Percentiles rank a stretch among this genome's conserved stretches.
Conservation (phyloP, 2,329 filamentous ascomycete species). For the Corynespora cassiicola region DNA sequence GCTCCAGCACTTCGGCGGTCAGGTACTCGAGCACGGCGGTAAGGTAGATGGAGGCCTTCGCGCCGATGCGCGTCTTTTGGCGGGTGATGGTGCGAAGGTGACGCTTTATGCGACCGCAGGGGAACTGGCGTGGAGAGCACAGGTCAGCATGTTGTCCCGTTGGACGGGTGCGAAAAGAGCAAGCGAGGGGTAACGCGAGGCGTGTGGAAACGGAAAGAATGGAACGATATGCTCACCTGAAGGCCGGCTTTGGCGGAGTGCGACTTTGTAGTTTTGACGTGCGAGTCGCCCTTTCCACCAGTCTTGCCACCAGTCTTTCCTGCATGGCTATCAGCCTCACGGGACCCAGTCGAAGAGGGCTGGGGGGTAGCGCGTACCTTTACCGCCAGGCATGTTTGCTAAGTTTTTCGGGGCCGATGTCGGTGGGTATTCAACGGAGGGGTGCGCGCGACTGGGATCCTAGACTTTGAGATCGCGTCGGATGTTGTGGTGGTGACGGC, state of each 20-base stretch:
- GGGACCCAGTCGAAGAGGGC: slow-evolving; percentile 23
- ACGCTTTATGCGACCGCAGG: slow-evolving; percentile 99
- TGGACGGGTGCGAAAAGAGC: slow-evolving; percentile 12
- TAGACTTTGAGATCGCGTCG: slow-evolving; percentile 24
- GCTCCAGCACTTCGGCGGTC: slow-evolving; percentile 95
- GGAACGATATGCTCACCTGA: slow-evolving; percentile 73
- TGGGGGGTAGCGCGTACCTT: slow-evolving; percentile 73
- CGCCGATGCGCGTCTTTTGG: slow-evolving; percentile 99
- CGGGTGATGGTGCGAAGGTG: slow-evolving; percentile 99
- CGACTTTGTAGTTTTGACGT: slow-evolving; percentile 89
- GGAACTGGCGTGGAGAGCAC: slow-evolving; percentile 70
- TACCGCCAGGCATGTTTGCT: slow-evolving; percentile 77
- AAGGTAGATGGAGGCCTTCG: slow-evolving; percentile 97
- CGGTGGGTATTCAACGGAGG: slow-evolving; percentile 33
- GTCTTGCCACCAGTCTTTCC: slow-evolving; percentile 81
- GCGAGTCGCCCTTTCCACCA: slow-evolving; percentile 76
- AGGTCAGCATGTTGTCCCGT: slow-evolving; percentile 33
- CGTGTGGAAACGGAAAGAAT: slow-evolving; percentile 21
- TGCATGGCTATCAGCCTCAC: slow-evolving; percentile 36
- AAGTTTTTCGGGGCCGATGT: slow-evolving; percentile 25
- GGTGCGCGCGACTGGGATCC: slow-evolving; percentile 39
- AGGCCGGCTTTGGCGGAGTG: slow-evolving; percentile 94
- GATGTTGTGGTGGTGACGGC: slow-evolving; percentile 40
- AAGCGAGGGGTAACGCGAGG: slow-evolving; percentile 26
- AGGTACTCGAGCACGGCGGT: slow-evolving; percentile 98